Evolutionary conservation across 2,329 filamentous ascomycete genomes (phyloP).

Genomic region (Chaetomium globosum): DNA sequence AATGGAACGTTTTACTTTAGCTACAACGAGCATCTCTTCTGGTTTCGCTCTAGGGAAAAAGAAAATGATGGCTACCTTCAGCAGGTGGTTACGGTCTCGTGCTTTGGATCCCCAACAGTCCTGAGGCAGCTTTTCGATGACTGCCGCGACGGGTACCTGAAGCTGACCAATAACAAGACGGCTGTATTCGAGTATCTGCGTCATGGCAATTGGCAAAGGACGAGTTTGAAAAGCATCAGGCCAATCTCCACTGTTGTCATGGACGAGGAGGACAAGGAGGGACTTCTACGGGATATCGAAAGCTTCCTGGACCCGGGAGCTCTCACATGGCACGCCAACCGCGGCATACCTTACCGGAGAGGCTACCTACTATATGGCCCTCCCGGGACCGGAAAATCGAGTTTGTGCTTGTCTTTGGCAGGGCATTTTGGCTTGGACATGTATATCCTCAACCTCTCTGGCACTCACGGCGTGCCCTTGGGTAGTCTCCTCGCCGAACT

Average conservation of each 20-base stretch:
- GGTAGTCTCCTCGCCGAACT: too few relatives aligned
- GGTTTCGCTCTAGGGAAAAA: slow-evolving; percentile 13
- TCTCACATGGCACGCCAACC: slow-evolving; percentile 40
- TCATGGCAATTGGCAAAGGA: slow-evolving; percentile 34
- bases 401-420: slow-evolving; percentile 44
- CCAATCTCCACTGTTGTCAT: slow-evolving; percentile 33
- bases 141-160: slow-evolving; percentile 39
- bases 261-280: slow-evolving; percentile 25
- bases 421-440: too few relatives aligned
- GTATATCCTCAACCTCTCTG: too few relatives aligned
- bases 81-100: slow-evolving; percentile 17
- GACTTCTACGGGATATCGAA: slow-evolving; percentile 41
- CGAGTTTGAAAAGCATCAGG: slow-evolving; percentile 33
- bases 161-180: slow-evolving; percentile 35
- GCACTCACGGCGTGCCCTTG: too few relatives aligned
- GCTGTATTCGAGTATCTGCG: slow-evolving; percentile 38
- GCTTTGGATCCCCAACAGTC: slow-evolving; percentile 20
- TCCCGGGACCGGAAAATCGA: slow-evolving; percentile 45
- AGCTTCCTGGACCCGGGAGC: slow-evolving; percentile 43
- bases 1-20: slow-evolving; percentile 23
- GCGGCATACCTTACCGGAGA: slow-evolving; percentile 39
- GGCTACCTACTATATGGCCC: slow-evolving; percentile 47
- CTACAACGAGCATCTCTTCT: slow-evolving; percentile 18
- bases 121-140: slow-evolving; percentile 41
- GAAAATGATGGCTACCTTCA: background rate